These are phyloP conservation scores for Calonectria henricotiae DNA, from an alignment of 2,329 filamentous ascomycete genomes.

Conservation along the genomic window DNA sequence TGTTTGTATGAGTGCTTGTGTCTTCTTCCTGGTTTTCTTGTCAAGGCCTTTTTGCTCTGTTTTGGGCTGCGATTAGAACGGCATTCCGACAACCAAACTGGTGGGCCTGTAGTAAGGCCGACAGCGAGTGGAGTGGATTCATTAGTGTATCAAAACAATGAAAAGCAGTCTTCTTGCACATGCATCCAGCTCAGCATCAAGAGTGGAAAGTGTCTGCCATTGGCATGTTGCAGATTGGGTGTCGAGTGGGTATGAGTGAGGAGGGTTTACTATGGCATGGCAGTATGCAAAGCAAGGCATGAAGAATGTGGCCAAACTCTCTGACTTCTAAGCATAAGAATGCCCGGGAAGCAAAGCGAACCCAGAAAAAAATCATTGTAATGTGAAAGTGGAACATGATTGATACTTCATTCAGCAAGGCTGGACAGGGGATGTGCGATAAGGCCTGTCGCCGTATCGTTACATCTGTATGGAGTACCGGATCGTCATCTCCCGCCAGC, in stretches of 20 bases:
- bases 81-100: conserved; percentile 5
- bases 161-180: neutral
- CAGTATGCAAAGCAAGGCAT: neutral
- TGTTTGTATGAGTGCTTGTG: neutral
- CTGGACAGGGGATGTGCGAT: neutral
- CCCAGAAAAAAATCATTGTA: neutral
- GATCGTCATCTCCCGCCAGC: conserved; percentile 3
- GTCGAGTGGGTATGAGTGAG: neutral
- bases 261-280: neutral
- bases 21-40: neutral
- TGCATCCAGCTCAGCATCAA: conserved; percentile 4
- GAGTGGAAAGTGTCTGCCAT: neutral
- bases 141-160: neutral
- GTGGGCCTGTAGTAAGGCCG: neutral
- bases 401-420: neutral
- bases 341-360: neutral
- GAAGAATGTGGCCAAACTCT: too few species aligned
- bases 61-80: neutral
- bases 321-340: too few species aligned
- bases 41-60: neutral
- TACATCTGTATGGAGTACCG: neutral
- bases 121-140: conserved; percentile 1
- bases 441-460: neutral
- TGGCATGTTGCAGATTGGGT: neutral
- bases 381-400: neutral